These are phyloP conservation scores for Starmera stellimalicola DNA, from an alignment of 1,139 yeast genomes.

Conservation along the genomic window DNA sequence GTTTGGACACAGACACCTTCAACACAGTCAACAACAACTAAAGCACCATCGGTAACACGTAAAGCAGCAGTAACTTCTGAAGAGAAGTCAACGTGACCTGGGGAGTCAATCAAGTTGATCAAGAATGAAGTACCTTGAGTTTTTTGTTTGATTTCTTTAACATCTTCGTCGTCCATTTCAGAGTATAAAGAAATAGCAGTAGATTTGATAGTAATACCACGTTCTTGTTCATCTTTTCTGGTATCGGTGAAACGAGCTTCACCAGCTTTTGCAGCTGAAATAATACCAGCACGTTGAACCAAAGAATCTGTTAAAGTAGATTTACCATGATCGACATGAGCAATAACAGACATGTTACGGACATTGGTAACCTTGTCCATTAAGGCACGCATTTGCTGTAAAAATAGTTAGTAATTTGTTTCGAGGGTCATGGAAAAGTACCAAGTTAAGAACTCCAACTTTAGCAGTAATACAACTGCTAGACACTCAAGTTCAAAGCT, in stretches of 20 bases:
- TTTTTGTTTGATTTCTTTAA: constrained; percentile 92
- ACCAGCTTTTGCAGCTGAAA: constrained; percentile 99
- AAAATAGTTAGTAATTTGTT: constrained; percentile 2
- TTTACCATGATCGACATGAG: constrained; percentile 99
- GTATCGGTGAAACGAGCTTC: constrained; percentile 99
- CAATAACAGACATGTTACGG: constrained; percentile 99
- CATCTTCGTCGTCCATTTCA: constrained; percentile 83
- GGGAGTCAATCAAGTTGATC: constrained; percentile 97
- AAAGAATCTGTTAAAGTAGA: constrained; percentile 98
- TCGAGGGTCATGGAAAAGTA: background rate
- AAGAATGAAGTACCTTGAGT: constrained; percentile 91
- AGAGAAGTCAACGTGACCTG: constrained; percentile 99
- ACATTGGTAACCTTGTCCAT: constrained; percentile 99
- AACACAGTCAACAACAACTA: constrained; percentile 97
- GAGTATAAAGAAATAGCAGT: constrained; percentile 97
- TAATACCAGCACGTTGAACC: constrained; percentile 98
- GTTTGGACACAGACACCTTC: constrained; percentile 99
- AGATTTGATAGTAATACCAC: constrained; percentile 99
- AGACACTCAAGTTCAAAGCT: too few relatives aligned
- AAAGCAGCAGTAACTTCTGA: constrained; percentile 99
- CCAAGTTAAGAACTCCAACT: too few relatives aligned
- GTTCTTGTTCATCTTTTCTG: constrained; percentile 99
- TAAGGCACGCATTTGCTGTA: constrained; percentile 83
- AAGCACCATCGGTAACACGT: constrained; percentile 99
- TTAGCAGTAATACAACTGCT: too few relatives aligned